These are phyloP conservation scores for Kregervanrija fluxuum DNA, from an alignment of 805 yeast species.

Conservation along the genomic window DNA sequence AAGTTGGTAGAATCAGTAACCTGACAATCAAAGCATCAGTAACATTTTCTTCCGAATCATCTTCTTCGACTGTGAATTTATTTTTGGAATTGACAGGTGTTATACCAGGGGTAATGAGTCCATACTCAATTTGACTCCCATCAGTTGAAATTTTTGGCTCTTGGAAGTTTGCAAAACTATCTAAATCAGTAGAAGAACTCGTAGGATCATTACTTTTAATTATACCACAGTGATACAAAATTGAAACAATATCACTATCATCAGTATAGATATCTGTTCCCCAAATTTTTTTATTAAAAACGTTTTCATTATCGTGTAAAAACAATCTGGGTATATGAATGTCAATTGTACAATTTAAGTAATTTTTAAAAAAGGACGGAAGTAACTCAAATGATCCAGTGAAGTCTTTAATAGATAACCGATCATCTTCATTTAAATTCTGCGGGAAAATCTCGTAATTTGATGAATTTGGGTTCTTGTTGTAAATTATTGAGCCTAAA, in stretches of 20 bases:
- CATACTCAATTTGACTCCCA: constrained; percentile 9
- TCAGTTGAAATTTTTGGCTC: constrained; percentile 13
- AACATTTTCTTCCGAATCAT: constrained; percentile 31
- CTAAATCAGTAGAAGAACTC: constrained; percentile 1
- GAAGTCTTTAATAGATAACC: no score
- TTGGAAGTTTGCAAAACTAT: not conserved
- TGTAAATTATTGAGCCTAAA: constrained; percentile 1
- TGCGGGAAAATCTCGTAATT: no score
- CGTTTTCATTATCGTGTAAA: constrained; percentile 34
- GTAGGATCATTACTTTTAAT: constrained; percentile 33
- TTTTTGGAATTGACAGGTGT: constrained; percentile 27
- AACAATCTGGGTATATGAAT: constrained; percentile 45
- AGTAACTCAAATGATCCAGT: constrained; percentile 15
- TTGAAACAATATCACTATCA: constrained; percentile 78
- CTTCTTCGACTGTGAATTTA: constrained; percentile 23
- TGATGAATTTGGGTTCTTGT: not conserved
- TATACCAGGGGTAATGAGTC: constrained; percentile 32
- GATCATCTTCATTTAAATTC: no score
- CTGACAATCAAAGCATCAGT: constrained; percentile 38
- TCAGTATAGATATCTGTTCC: constrained; percentile 92
- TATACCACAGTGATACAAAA: constrained; percentile 69
- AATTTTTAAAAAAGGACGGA: constrained; percentile 26
- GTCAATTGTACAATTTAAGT: constrained; percentile 44
- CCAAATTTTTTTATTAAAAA: constrained; percentile 59
- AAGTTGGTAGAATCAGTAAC: constrained; percentile 57